Base-by-base conservation (phyloP, 495 filamentous ascomycete genomes). In the Tetracladium setigerum region DNA sequence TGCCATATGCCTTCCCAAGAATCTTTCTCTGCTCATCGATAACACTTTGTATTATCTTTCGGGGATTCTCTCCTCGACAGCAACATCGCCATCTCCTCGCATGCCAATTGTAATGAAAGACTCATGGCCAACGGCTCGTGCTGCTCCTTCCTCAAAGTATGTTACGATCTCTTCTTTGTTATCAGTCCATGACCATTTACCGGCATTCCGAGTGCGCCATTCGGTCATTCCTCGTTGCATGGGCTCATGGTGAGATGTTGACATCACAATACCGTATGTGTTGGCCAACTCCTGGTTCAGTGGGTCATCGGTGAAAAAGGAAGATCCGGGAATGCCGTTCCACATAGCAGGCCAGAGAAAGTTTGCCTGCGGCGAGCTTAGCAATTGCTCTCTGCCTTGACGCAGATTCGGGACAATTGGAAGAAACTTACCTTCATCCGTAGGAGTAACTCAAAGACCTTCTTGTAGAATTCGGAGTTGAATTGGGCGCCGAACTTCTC, bases 281-380 rank as follows among this genome's bases (percentile, higher is more conserved):
- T 87, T 79, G 0, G 84, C 83, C 1, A 81, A 69, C 1, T 74
- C 72, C 53, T 82, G 77, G 48, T 82, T 87, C 10, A 70, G 68
- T 2, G 70, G 65, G 54, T 88, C 83, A 53, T 86, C 84, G 2
- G 81, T 68, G 57, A 75, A 72, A 61, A 87, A 86, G 67, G 81
- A 80, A 33, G 71, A 69, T 22, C 70, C 76, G 22, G 47, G 47
- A 22, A 44, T 44, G 14, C 52, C 41, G 27, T 40, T 32, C 84
- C 83, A 87, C 59, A 79, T 70, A 0, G 84, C 73, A 0, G 82
- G 83, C 83, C 84, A 88, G 33, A 88, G 58, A 57, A 83, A 86
- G 58, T 87, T 88, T 8, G 83, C 84, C 9, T 50, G 36, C 37
- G n/a, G n/a, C 14, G 16, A n/a, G 27, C 38, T 50, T 14, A 50